Base-by-base conservation (phyloP, 352 stramenopile genomes). In the Globisporangium emineosum region DNA sequence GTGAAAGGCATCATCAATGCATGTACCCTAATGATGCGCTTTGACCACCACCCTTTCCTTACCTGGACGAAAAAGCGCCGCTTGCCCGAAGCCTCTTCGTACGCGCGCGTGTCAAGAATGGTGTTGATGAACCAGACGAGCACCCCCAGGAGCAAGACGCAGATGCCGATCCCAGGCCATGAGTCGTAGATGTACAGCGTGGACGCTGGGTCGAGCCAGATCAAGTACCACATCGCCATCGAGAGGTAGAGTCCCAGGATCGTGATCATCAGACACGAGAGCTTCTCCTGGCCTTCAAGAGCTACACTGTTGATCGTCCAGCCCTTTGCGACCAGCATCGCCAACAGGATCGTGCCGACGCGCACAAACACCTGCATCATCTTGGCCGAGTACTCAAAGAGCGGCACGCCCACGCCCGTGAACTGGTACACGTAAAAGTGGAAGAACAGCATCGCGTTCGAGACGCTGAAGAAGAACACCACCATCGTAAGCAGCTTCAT, bases 171-270 rank as follows among this genome's bases (percentile, higher is more conserved):
- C 3, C 77, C 76, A 5, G 81, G 81, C 82, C 80, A 90, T 45
- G 82, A 93, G 60, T 93, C 85, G 68, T 90, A 91, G 27, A 93
- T 89, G 75, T 91, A 93, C 2, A 91, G 66, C 30, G 85, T 93
- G 15, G 85, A 91, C 5, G 82, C 79, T 6, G 82, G 82, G 58
- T 91, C 82, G 37, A 91, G 73, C 77, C 79, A 90, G 35, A 90
- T 65, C n/a, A 91, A 65, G 59, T 91, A 93, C 79, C 75, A 91
- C 82, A 90, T 90, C 8, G 85, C 82, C 76, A 91, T 82, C 12
- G 77, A 89, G 53, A 91, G 47, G 62, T 93, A 91, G 5, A 91
- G 72, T 13, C 71, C 81, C 1, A 91, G 69, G 62, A 88, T 75
- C 5, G 69, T 43, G 51, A 88, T 30, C 59, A 93, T 90, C 32